Conservation (phyloP, 2,329 filamentous ascomycete species). For the Penicillium frequentans region DNA sequence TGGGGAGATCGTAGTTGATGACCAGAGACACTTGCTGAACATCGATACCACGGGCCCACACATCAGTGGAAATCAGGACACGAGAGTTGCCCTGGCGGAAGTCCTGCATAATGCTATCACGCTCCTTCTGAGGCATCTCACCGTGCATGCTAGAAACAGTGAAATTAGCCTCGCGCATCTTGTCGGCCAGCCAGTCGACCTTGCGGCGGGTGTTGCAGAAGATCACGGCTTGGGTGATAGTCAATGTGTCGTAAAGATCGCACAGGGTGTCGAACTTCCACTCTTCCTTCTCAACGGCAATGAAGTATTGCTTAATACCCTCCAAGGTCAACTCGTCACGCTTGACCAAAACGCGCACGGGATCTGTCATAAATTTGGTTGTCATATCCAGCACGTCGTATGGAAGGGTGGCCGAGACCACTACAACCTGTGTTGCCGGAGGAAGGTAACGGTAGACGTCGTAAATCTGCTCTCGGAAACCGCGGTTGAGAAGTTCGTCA, state of each 20-base stretch:
- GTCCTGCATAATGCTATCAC: slow-evolving; percentile 99
- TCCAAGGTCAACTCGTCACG: slow-evolving; percentile 99
- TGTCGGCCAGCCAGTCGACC: slow-evolving; percentile 99
- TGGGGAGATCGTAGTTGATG: slow-evolving; percentile 99
- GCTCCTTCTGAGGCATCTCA: slow-evolving; percentile 97
- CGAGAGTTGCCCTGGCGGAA: slow-evolving; percentile 98
- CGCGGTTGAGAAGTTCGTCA: slow-evolving; percentile 96
- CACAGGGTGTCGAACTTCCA: slow-evolving; percentile 99
- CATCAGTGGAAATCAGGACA: slow-evolving; percentile 97
- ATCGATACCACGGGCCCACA: slow-evolving; percentile 98
- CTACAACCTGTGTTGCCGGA: slow-evolving; percentile 96
- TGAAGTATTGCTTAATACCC: slow-evolving; percentile 99
- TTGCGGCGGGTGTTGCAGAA: slow-evolving; percentile 99
- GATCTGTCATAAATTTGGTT: slow-evolving; percentile 99
- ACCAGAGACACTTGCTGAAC: slow-evolving; percentile 99
- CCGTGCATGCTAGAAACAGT: slow-evolving; percentile 99
- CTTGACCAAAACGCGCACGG: slow-evolving; percentile 98
- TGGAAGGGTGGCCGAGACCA: slow-evolving; percentile 97
- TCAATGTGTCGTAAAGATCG: slow-evolving; percentile 98
- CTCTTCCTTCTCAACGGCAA: slow-evolving; percentile 99
- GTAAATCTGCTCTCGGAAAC: slow-evolving; percentile 99
- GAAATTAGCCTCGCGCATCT: slow-evolving; percentile 98
- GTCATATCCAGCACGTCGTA: slow-evolving; percentile 99
- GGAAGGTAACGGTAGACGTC: slow-evolving; percentile 99
- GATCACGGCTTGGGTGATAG: slow-evolving; percentile 99